These are phyloP conservation scores for Astrocystis sublimbata DNA, from an alignment of 495 filamentous ascomycete genomes.

Conservation along the genomic window DNA sequence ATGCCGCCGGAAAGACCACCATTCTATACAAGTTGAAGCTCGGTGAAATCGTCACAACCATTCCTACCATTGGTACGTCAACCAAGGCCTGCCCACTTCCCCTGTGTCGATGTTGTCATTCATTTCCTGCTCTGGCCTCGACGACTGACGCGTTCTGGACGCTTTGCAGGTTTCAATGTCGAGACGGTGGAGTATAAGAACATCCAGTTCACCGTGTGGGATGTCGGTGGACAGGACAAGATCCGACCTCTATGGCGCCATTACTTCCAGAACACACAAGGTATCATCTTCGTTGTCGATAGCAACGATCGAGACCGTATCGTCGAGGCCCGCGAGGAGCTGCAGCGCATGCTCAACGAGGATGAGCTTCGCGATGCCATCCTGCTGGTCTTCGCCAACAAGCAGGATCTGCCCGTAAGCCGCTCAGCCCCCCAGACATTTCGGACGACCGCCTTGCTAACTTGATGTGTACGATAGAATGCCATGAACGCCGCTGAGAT, in stretches of 20 bases:
- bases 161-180: constrained; percentile 87
- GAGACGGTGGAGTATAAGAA: constrained; percentile 99
- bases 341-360: constrained; percentile 99
- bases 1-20: constrained; percentile 99
- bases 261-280: constrained; percentile 99
- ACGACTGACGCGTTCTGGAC: constrained; percentile 32
- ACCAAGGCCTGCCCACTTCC: not conserved
- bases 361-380: constrained; percentile 97
- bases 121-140: constrained; percentile 14
- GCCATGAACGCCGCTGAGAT: constrained; percentile 99
- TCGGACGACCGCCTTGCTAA: not conserved
- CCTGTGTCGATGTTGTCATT: not conserved
- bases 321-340: constrained; percentile 96
- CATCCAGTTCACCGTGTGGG: constrained; percentile 99
- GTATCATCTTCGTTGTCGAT: constrained; percentile 99
- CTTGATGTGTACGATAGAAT: constrained; percentile 60
- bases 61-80: constrained; percentile 95
- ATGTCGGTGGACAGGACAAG: constrained; percentile 99
- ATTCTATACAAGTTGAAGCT: constrained; percentile 99
- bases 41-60: constrained; percentile 99
- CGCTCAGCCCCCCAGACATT: not conserved
- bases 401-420: constrained; percentile 98
- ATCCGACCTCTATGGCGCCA: constrained; percentile 99
- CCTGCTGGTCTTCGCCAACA: constrained; percentile 99
- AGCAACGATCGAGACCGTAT: constrained; percentile 99